A percentile compares a stretch with the other conserved stretches of the same genome.
Conservation (phyloP, 495 filamentous ascomycete genomes). For the Chaetomidium leptoderma region DNA sequence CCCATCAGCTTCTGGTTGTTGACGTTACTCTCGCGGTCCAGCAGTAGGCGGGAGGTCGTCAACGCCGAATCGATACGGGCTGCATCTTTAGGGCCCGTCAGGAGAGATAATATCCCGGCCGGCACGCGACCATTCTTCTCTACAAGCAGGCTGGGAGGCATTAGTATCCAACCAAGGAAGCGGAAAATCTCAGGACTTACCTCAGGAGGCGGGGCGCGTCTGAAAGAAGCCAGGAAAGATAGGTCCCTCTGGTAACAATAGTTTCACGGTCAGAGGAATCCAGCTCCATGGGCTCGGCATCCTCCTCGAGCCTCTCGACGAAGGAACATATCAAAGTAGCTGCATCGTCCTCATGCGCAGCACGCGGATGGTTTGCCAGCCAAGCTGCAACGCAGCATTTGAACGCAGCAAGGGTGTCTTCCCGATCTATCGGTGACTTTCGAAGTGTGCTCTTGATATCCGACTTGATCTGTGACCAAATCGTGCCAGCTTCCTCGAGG, state of each 20-base stretch:
- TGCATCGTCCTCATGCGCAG: conserved; percentile 31
- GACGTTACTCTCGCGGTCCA: conserved; percentile 24
- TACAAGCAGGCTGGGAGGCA: conserved; percentile 14
- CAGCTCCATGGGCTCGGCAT: conserved; percentile 6
- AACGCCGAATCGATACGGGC: conserved; percentile 5
- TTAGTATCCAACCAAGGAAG: conserved; percentile 2
- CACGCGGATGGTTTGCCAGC: conserved; percentile 37
- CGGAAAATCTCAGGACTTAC: conserved; percentile 1
- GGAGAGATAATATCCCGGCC: conserved; percentile 12
- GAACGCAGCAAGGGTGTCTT: conserved; percentile 41
- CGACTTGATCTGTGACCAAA: conserved; percentile 37
- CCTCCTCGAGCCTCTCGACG: conserved; percentile 31
- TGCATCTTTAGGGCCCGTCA: not conserved
- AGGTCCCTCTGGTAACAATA: conserved; percentile 19
- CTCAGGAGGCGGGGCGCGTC: conserved; percentile 18
- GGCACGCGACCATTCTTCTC: conserved; percentile 17
- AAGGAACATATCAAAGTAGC: conserved; percentile 32
- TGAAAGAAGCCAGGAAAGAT: conserved; percentile 28
- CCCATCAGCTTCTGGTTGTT: conserved; percentile 22
- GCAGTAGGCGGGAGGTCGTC: conserved; percentile 7
- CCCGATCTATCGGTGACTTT: conserved; percentile 24
- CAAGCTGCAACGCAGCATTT: conserved; percentile 38
- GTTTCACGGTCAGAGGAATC: conserved; percentile 18
- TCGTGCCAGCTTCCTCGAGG: conserved; percentile 29
- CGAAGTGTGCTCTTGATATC: conserved; percentile 33